Evolutionary conservation across 1,284 basidiomycete species (phyloP), one percentile per base, ranked within the genome.

Genomic region (Heterobasidion occidentale): DNA sequence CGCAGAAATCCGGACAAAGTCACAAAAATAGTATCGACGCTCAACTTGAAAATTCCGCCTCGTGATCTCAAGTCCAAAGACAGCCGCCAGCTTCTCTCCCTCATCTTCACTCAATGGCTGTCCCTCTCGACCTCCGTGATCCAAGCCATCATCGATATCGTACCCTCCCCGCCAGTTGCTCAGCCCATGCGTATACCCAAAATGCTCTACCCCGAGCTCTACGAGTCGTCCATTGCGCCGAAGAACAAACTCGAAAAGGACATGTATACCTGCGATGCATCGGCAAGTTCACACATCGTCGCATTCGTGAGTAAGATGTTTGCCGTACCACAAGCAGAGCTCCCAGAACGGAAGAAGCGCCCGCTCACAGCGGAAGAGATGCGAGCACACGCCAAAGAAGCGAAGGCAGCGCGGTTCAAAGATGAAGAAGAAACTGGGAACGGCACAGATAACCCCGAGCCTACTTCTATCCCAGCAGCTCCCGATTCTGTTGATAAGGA

Each of bases 261-360:
- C 58, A 75, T 99, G 9, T 98, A 90, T 72, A 71, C 78, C 0
- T 91, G 92, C 55, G 80, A 83, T 58, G 78, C 81, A n/a, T 74
- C 67, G 1, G 65, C 81, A 3, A 77, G 78, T 4, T 83, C 86
- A 0, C 80, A 74, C 55, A 75, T 94, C n/a, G 82, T 87, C 12
- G 92, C 86, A 4, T 97, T 96, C 69, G 90, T 99, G 55, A 97
- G 92, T 77, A 99, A 99, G 71, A 99, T 99, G 96, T 98, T 99
- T 69, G 94, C 94, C 0, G 88, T 98, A 1, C 74, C 84, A 20
- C 74, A 73, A 17, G 83, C 82, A 55, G 91, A 96, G 51, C 73
- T 99, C 36, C 96, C 96, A 0, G 88, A 95, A 65, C 87, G 88
- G 68, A 92, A 89, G 71, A 83, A 86, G 65, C 85, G 78, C 61